Base-by-base conservation (phyloP, 257 asterid genomes). In the Capsicum chinense region DNA sequence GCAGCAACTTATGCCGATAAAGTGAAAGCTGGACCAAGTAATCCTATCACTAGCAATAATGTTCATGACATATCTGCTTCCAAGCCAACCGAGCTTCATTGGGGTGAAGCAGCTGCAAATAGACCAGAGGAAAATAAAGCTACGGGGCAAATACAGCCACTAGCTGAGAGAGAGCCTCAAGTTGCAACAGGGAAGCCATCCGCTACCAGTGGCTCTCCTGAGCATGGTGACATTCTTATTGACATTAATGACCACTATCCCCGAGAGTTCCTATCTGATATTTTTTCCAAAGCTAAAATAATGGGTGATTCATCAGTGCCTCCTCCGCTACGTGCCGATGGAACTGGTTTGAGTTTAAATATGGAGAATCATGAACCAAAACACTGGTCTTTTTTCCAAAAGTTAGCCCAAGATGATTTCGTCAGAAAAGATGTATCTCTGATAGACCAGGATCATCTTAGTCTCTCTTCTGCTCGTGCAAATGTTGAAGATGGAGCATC, bases 381-480 rank as follows among this genome's bases (percentile, higher is more conserved):
- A 85, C 92, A 71, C 84, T 93, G 97, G 97, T 93, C 99, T 66
- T 90, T 84, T 88, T 94, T 94, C 86, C 97, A 93, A 87, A 92
- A 91, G 85, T 85, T 95, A 86, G 97, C 95, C 78, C 91, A 87
- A 78, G 95, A 89, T 85, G 93, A 90, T 86, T 85, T 89, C 62
- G 84, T 80, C 5, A 88, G 97, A 86, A 91, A 86, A 79, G 97
- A 95, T 83, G 87, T 91, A 74, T 95, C 99, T 80, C 97, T 95
- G 86, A 94, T 95, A 92, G 99, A 95, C 92, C 99, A 93, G 87
- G 98, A 95, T 89, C 98, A 95, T 87, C 90, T 86, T 83, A 85
- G 84, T 78, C 90, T 91, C 85, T 86, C 95, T 44, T 80, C 92
- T 83, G 54, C 91, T 21, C 88, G 69, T 84, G 88, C 90, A 76